phyloP scores from a whole-genome alignment of 129 eudicot species.

The Tagetes erecta region DNA sequence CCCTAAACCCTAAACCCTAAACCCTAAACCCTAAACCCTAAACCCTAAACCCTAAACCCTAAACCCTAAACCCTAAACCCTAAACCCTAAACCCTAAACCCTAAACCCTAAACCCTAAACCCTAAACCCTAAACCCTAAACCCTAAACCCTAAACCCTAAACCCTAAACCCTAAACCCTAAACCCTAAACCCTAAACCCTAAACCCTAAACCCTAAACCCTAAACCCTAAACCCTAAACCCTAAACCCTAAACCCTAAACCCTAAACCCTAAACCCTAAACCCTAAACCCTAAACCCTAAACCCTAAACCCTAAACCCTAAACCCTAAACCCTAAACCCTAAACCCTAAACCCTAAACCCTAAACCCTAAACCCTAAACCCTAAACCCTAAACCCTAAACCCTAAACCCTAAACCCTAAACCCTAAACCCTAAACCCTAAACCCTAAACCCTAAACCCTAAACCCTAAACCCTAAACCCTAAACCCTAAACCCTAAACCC shows the following conservation, averaged over 20 bases:
- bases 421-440: not conserved
- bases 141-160: no score
- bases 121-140: no score
- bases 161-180: slow-evolving; percentile 1
- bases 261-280: slow-evolving; percentile 12
- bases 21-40: no score
- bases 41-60: no score
- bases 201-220: slow-evolving; percentile 10
- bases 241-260: not conserved
- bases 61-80: no score
- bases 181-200: slow-evolving; percentile 4
- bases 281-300: not conserved
- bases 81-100: no score
- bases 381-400: not conserved
- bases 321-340: not conserved
- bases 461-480: slow-evolving; percentile 5
- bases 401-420: not conserved
- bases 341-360: slow-evolving; percentile 1
- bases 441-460: no score
- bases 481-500: slow-evolving; percentile 15
- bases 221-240: not conserved
- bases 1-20: no score
- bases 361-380: slow-evolving; percentile 11
- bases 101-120: no score
- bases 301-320: not conserved